Evolutionary conservation across 2,329 filamentous ascomycete species (phyloP).

Genomic region (Ophiostoma himal-ulmi): DNA sequence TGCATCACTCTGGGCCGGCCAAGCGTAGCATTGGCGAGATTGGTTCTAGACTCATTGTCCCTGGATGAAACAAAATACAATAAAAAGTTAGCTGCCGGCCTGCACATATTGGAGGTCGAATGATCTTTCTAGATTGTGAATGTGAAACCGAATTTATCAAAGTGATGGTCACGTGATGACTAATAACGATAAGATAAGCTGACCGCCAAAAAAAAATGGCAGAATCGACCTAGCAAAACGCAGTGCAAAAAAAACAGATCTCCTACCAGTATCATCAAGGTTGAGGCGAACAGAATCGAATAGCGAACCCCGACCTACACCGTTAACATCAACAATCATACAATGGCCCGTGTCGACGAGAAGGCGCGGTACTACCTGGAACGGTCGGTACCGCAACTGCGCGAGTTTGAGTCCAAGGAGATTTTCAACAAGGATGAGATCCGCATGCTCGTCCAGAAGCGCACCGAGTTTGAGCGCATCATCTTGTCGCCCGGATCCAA

Average conservation of each 20-base stretch:
- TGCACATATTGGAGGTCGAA: too few relatives aligned
- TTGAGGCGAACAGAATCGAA: not conserved
- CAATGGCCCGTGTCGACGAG: conserved; percentile 78
- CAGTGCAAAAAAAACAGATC: conserved; percentile 14
- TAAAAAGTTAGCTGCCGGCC: too few relatives aligned
- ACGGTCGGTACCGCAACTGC: conserved; percentile 83
- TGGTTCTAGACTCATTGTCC: not conserved
- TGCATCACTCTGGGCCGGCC: not conserved
- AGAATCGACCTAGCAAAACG: conserved; percentile 20
- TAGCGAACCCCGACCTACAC: not conserved
- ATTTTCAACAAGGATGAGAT: conserved; percentile 93
- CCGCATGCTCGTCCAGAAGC: conserved; percentile 76
- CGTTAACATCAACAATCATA: not conserved
- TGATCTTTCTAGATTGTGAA: too few relatives aligned
- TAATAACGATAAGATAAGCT: conserved; percentile 18
- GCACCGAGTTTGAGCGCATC: conserved; percentile 88
- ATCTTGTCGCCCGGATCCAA: conserved; percentile 75
- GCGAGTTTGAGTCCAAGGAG: conserved; percentile 85
- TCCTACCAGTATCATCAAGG: not conserved
- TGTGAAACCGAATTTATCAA: too few relatives aligned
- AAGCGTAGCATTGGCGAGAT: not conserved
- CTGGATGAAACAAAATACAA: not conserved
- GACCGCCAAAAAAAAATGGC: conserved; percentile 21
- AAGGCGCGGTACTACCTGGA: conserved; percentile 95
- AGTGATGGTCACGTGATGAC: conserved; percentile 7